Base-by-base conservation (phyloP, 805 yeast genomes). In the Suhomyces sp. region DNA sequence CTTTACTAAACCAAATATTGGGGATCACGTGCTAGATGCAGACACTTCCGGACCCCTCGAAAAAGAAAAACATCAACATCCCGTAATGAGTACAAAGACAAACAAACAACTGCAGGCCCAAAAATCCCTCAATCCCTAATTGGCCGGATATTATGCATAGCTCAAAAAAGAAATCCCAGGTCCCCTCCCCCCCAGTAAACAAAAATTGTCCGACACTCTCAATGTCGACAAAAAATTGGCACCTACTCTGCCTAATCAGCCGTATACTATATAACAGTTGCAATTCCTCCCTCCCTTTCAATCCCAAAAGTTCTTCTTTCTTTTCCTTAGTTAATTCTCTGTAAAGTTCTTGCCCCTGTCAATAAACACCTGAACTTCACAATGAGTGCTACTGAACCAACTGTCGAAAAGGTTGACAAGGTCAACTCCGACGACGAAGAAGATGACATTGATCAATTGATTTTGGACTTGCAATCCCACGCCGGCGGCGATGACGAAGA, bases 401-500 rank as follows among this genome's bases (percentile, higher is more conserved):
- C 77, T 46, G 65, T 59, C 53, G 79, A 74, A 57, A 74, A 75
- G 65, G 74, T 67, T 48, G 64, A 53, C 46, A 69, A 69, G 65
- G 61, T 67, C 68, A 76, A 70, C 39, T 72, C 74, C 42, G 74
- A 72, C 46, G 74, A 67, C 43, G 78, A 72, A 50, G 79, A 68
- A 30, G 82, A 68, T 39, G 79, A 71, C 38, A 76, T 71, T 38
- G 79, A 69, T 50, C 84, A 79, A 61, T 76, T 82, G 63, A 77
- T 82, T 53, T 73, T 77, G 47, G 95, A 87, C 56, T 73, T 88
- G 55, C 95, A 87, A 70, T 79, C 84, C 47, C 68, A 80, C 64
- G 72, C 70, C 47, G 55, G 27, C 11, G 30, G 13, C n/a, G 46
- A 38, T 15, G 39, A 27, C 34, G 44, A 35, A 19, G 50, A 36